Evolutionary conservation across 2,329 filamentous ascomycete species (phyloP).

Genomic region (Claviceps monticola): DNA sequence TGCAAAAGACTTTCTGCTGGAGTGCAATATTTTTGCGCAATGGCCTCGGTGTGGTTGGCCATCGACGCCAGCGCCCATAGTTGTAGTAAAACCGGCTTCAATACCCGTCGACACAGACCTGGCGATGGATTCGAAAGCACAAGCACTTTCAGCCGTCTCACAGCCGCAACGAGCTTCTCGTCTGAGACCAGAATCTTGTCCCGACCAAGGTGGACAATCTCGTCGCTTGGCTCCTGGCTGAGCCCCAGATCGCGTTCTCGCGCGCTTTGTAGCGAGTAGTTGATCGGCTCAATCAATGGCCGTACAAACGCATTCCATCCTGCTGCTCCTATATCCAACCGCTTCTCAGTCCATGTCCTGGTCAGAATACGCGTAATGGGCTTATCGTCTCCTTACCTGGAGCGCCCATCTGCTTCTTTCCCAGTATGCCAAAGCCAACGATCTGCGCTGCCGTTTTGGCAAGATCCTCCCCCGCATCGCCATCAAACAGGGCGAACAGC

Average conservation of each 20-base stretch:
- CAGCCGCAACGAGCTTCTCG: slow-evolving; percentile 31
- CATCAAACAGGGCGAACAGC: slow-evolving; percentile 47
- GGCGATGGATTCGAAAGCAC: slow-evolving; percentile 52
- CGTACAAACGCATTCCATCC: slow-evolving; percentile 51
- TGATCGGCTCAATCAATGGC: slow-evolving; percentile 40
- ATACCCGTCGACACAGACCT: slow-evolving; percentile 46
- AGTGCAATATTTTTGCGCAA: slow-evolving; percentile 26
- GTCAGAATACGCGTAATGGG: neutral
- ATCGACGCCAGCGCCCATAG: slow-evolving; percentile 50
- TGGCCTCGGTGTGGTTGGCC: slow-evolving; percentile 18
- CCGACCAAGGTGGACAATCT: slow-evolving; percentile 31
- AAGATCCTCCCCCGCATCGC: slow-evolving; percentile 23
- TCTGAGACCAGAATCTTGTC: slow-evolving; percentile 31
- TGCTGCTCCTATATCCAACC: slow-evolving; percentile 26
- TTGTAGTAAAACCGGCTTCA: slow-evolving; percentile 43
- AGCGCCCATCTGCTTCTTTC: slow-evolving; percentile 47
- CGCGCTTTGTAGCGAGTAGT: slow-evolving; percentile 22
- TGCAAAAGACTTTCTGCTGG: slow-evolving; percentile 38
- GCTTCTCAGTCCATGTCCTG: neutral
- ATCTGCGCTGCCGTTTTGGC: slow-evolving; percentile 23
- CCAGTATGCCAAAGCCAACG: slow-evolving; percentile 47
- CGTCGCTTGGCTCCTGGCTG: slow-evolving; percentile 15
- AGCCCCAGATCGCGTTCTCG: neutral
- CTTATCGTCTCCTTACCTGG: slow-evolving; percentile 29
- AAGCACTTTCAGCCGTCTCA: slow-evolving; percentile 42